Evolutionary conservation across 2,329 filamentous ascomycete genomes (phyloP), one percentile per base, ranked within the genome.

Genomic region (Cephalotrichum gorgonifer): DNA sequence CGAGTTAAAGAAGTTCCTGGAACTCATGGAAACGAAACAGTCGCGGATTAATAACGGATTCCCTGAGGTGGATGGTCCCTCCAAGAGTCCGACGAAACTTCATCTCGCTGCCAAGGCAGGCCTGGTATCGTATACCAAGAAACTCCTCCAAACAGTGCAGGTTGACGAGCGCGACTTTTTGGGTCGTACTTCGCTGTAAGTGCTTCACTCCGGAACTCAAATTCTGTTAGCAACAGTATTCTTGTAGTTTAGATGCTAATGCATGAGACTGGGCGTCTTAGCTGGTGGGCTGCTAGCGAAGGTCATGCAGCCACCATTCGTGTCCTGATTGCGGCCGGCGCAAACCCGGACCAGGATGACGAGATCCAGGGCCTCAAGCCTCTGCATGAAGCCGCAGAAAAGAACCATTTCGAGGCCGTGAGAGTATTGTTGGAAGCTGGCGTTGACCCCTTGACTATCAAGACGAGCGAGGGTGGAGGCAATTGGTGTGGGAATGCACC

Each of bases 371-470:
- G 67, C 1, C 41, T 55, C 1, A 64, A 53, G n/a, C 62, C 68
- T 6, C 50, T 71, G 1, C 63, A 70, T 47, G 6, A 52, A 23
- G 66, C 67, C 6, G 64, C 64, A 3, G 51, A 6, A 4, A 56
- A 52, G 8, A 66, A 66, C 33, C 58, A 63, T 49, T 46, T 51
- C 4, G 53, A 52, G 6, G 60, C 58, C 27, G 56, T 65, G 4
- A 51, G 48, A 15, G 48, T 56, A 1, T 53, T 71, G 3, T 51
- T 71, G 4, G 52, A 59, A 7, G 63, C 64, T 22, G 68, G 67
- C 11, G 62, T 65, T 1, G 52, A 64, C 33, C 62, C 65, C 0
- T 45, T 64, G 4, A 60, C 60, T 0, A 12, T 47, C 3, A 65
- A 62, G 48, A 57, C 55, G 4, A 20, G 46, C 6, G 54, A 60